Percentiles rank a stretch among this genome's conserved stretches.
phyloP scores from a whole-genome alignment of 345 rosid genomes.

The Melastoma malabathricum region DNA sequence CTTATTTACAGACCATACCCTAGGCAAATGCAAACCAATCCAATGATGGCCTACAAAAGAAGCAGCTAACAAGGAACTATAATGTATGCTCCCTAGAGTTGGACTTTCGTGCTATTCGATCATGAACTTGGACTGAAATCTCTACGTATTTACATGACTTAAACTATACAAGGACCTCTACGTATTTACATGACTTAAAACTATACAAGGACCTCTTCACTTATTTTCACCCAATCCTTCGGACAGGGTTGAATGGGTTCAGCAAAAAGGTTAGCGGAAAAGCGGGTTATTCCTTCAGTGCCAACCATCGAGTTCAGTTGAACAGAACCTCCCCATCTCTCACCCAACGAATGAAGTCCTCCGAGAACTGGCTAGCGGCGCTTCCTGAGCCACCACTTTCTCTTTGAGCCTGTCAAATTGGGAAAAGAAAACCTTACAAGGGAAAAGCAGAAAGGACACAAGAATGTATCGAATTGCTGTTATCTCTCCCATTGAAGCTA shows the following conservation, averaged over 20 bases:
- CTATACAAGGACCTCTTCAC: neutral
- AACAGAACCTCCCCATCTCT: constrained; percentile 38
- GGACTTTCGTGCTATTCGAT: too few species aligned
- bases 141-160: constrained; percentile 3
- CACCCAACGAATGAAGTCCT: constrained; percentile 58
- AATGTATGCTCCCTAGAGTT: too few species aligned
- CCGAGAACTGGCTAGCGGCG: constrained; percentile 19
- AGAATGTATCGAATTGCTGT: too few species aligned
- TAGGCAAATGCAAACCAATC: too few species aligned
- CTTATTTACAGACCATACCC: too few species aligned
- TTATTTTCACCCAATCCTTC: constrained; percentile 32
- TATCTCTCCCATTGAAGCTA: too few species aligned
- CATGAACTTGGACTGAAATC: neutral
- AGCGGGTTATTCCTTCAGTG: too few species aligned
- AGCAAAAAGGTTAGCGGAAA: constrained; percentile 1
- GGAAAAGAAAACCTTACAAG: neutral
- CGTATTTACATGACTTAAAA: neutral
- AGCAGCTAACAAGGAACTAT: too few species aligned
- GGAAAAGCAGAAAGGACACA: too few species aligned
- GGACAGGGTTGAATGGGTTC: constrained; percentile 24
- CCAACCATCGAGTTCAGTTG: constrained; percentile 6
- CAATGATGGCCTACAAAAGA: too few species aligned
- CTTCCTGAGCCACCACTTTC: constrained; percentile 15
- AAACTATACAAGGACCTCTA: too few species aligned
- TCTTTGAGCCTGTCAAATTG: constrained; percentile 20